Base-by-base conservation (phyloP, 805 yeast genomes). In the Debaryomyces hansenii region DNA sequence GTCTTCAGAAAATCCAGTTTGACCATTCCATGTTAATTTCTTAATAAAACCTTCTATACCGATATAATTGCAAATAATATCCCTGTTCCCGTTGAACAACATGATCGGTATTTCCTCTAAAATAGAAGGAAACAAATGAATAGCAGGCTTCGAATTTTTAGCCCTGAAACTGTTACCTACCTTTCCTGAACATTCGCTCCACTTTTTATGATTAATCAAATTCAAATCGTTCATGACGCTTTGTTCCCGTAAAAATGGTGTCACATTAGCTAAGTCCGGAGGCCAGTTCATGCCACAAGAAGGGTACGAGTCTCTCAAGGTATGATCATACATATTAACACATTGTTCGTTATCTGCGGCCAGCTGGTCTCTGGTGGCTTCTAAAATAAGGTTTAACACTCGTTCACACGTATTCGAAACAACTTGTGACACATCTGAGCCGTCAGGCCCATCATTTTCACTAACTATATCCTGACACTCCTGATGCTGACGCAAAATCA, bases 261-360 rank as follows among this genome's bases (percentile, higher is more conserved):
- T 68, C 14, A 85, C 80, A 24, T 59, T 45, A 1, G 58, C 65
- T 49, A 85, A 69, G 47, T 76, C 84, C 15, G 77, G 76, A 0
- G 99, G 99, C 98, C 98, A 94, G 63, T 86, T 85, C 80, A 81
- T 75, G 5, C 98, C 98, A 67, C 99, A 94, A 0, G 85, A 68
- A 0, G 98, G 97, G 56, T 74, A 89, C 0, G 82, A 66, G 61
- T 90, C 97, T 32, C 67, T 72, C 44, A 86, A 67, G 32, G 85
- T 77, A 45, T 80, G 79, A 62, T 94, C 96, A 62, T 94, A 92
- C 78, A 90, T 82, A 66, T 94, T 94, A 57, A 80, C 54, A 62
- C 99, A 92, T 47, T 72, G 77, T 57, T 74, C 64, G 53, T 73
- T 53, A n/a, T 57, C 47, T 28, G 71, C 58, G 8, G 59, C 62